Evolutionary conservation across 2,329 filamentous ascomycete species (phyloP), one percentile per base, ranked within the genome.

Genomic region (Simplicillium sp.): DNA sequence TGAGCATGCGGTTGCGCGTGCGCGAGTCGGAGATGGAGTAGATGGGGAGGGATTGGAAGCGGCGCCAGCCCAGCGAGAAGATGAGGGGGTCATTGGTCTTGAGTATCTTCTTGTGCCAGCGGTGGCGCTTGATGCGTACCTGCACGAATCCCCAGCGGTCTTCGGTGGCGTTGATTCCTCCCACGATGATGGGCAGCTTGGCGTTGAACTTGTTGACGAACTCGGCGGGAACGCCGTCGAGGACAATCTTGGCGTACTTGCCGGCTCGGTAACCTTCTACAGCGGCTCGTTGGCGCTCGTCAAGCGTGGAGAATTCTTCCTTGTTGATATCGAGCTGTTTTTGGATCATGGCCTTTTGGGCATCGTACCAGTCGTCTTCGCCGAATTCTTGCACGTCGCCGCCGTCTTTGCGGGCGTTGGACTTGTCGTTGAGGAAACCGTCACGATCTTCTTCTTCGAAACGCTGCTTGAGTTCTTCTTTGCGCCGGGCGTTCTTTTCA

Each of bases 371-470:
- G 42, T 98, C 87, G 57, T 98, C 92, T 62, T 98, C 92, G 39
- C 89, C 92, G 54, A 94, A 97, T 55, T 94, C 84, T 40, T 90
- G 79, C 6, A 79, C 70, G 3, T 73, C 73, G 29, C 74, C 82
- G 25, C 76, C 79, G 49, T 87, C 84, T 47, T 77, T 71, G 29
- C 83, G 75, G 11, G 84, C 84, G 38, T 82, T 78, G 20, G 85
- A 81, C 56, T 94, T 94, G 62, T 92, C 87, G 55, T 94, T 94
- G 54, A 85, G 80, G 58, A 96, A 89, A 1, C 92, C 92, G 57
- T 98, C 92, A n/a, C 87, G 77, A 57, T 98, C 92, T 68, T 98
- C 92, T 61, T 97, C 89, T 56, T 98, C 92, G 56, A 98, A 98
- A 2, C 94, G 80, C 39, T 94, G 70, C 58, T 87, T 94, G 40